Percentiles rank a stretch among this genome's conserved stretches.
These are phyloP conservation scores for Russula griseocarnosa DNA, from an alignment of 768 basidiomycete genomes.

Conservation along the genomic window DNA sequence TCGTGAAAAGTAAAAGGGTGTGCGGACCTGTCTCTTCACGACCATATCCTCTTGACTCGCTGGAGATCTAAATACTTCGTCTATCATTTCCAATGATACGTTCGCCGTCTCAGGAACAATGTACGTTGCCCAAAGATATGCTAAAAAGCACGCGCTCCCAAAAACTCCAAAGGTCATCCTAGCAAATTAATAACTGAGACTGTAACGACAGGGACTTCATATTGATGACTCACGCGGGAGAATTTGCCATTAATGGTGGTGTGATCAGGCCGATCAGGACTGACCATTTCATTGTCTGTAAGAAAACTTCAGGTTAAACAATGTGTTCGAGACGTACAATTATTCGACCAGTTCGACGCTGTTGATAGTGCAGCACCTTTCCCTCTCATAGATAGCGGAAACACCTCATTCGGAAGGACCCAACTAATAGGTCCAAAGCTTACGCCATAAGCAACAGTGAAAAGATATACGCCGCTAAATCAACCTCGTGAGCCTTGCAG, in stretches of 20 bases:
- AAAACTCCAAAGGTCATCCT: slow-evolving; percentile 71
- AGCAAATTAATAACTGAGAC: neutral
- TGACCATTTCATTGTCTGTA: slow-evolving; percentile 30
- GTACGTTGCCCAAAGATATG: slow-evolving; percentile 68
- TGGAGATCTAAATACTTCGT: slow-evolving; percentile 59
- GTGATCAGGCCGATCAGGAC: slow-evolving; percentile 75
- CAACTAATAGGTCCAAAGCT: slow-evolving; percentile 79
- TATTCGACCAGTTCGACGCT: slow-evolving; percentile 83
- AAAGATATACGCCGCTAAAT: slow-evolving; percentile 54
- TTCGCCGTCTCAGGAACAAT: slow-evolving; percentile 75
- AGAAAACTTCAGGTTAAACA: neutral
- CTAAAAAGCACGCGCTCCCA: slow-evolving; percentile 57
- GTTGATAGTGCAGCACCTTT: slow-evolving; percentile 82
- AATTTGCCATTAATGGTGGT: slow-evolving; percentile 58
- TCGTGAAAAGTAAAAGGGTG: neutral
- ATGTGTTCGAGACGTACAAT: slow-evolving; percentile 42
- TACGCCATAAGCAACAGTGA: slow-evolving; percentile 73
- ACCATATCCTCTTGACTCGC: slow-evolving; percentile 52
- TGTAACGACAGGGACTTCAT: neutral
- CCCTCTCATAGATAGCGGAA: slow-evolving; percentile 72
- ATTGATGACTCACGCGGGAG: slow-evolving; percentile 43
- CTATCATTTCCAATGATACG: slow-evolving; percentile 72
- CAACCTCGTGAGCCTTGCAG: neutral
- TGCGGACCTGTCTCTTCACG: slow-evolving; percentile 50
- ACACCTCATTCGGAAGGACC: slow-evolving; percentile 82